Evolutionary conservation across 805 yeast genomes (phyloP).

Genomic region (Suhomyces tanzawaensis): DNA sequence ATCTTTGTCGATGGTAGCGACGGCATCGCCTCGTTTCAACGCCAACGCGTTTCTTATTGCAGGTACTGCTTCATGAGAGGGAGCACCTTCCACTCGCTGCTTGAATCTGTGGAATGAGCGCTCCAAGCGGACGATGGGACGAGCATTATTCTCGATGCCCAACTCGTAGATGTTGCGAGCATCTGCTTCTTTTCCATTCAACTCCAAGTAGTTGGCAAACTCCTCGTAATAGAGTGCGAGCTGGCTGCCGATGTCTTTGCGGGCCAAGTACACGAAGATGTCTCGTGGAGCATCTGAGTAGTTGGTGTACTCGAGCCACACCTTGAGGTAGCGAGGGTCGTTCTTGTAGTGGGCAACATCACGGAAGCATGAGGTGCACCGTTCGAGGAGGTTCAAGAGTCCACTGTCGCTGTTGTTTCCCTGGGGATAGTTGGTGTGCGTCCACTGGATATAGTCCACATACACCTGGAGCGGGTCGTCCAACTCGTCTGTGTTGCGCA

Average conservation of each 20-base stretch:
- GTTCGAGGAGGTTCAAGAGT: constrained; percentile 60
- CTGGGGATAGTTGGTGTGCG: constrained; percentile 57
- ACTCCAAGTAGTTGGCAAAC: constrained; percentile 64
- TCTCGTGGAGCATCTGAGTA: constrained; percentile 69
- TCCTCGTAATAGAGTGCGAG: constrained; percentile 76
- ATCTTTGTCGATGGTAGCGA: constrained; percentile 11
- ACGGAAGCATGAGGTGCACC: constrained; percentile 67
- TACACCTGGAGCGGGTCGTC: constrained; percentile 85
- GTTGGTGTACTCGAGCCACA: constrained; percentile 79
- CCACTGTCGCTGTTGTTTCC: constrained; percentile 65
- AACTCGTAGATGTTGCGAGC: constrained; percentile 58
- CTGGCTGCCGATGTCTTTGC: constrained; percentile 65
- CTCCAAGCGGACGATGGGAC: constrained; percentile 50
- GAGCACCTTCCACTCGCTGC: constrained; percentile 25
- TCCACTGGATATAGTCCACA: constrained; percentile 76
- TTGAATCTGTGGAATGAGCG: constrained; percentile 44
- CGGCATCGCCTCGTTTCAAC: constrained; percentile 33
- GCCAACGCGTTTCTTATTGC: constrained; percentile 24
- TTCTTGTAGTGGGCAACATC: constrained; percentile 68
- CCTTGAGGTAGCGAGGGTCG: constrained; percentile 73
- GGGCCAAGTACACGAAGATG: constrained; percentile 65
- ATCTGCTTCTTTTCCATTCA: constrained; percentile 43
- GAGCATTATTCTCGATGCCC: constrained; percentile 61
- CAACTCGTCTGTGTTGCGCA: constrained; percentile 53
- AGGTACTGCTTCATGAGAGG: constrained; percentile 22